A percentile compares a stretch with the other conserved stretches of the same genome.
Conservation (phyloP, 1,139 yeast species). For the Blastobotrys proliferans region DNA sequence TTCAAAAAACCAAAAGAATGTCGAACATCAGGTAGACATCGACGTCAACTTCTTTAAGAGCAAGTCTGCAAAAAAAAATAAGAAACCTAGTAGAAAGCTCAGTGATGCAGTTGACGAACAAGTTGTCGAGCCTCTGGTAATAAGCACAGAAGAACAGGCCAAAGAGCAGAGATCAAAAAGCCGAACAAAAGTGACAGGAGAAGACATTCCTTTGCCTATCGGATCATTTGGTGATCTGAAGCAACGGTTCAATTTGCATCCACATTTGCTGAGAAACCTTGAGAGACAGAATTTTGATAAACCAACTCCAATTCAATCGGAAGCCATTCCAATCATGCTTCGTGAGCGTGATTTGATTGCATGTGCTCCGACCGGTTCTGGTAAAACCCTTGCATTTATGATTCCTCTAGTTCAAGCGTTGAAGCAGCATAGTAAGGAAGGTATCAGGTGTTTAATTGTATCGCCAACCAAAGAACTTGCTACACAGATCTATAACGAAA, state of each 20-base stretch:
- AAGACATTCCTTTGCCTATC: slow-evolving; percentile 79
- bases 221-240: slow-evolving; percentile 82
- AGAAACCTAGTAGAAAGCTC: slow-evolving; percentile 23
- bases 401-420: slow-evolving; percentile 68
- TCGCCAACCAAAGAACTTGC: slow-evolving; percentile 95
- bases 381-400: slow-evolving; percentile 84
- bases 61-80: slow-evolving; percentile 10
- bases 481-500: slow-evolving; percentile 72
- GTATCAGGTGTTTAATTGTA: slow-evolving; percentile 71
- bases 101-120: slow-evolving; percentile 28
- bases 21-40: slow-evolving; percentile 18
- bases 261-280: slow-evolving; percentile 59
- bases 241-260: slow-evolving; percentile 61
- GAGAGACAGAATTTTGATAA: slow-evolving; percentile 66
- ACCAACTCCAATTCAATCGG: slow-evolving; percentile 92
- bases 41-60: slow-evolving; percentile 62
- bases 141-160: slow-evolving; percentile 57
- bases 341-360: slow-evolving; percentile 69
- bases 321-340: slow-evolving; percentile 68
- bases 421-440: slow-evolving; percentile 32
- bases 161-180: slow-evolving; percentile 49
- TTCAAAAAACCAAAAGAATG: slow-evolving; percentile 39
- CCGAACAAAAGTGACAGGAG: slow-evolving; percentile 66
- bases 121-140: slow-evolving; percentile 42
- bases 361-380: slow-evolving; percentile 94